Base-by-base conservation (phyloP, 768 basidiomycete genomes). In the Tylopilus rubrobrunneus region DNA sequence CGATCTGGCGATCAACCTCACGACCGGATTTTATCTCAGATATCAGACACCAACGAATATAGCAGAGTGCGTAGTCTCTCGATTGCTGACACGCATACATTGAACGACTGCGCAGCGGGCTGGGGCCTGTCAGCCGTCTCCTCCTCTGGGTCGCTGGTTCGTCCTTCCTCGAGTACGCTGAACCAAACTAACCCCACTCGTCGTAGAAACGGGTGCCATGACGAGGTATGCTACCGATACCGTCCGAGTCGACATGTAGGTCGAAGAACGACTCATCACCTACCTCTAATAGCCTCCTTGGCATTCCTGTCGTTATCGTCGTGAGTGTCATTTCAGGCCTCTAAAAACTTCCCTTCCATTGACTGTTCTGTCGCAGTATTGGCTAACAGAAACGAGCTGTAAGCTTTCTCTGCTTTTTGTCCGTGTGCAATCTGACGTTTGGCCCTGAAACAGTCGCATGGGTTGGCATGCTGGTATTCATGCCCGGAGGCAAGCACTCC, bases 401-500 rank as follows among this genome's bases (percentile, higher is more conserved):
- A 29, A 46, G 57, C 42, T 8, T 23, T 28, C 8, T 2, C 2
- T 7, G 7, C 39, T 4, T 1, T 11, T 31, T 28, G 19, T 45
- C 14, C 4, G 7, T 27, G 14, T n/a, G 2, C 9, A 14, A 25
- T 5, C 29, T 52, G 29, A 53, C 25, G 17, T 33, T 39, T 8
- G 11, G 11, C 10, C 10, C 0, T 25, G 17, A 6, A 39, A 12
- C 2, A 64, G 63, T 53, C 33, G 51, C 49, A 11, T 64, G 63
- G 63, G 42, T 62, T 17, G 45, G 53, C 23, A 29, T 65, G 4
- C 11, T 62, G 17, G 49, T 53, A 4, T n/a, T 23, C 34, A 59
- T 57, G 57, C 63, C 63, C 7, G 63, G 63, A 50, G 60, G 63
- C 51, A 44, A 51, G 60, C 28, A 21, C 23, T 12, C 11, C 33